Base-by-base conservation (phyloP, 768 basidiomycete genomes). In the Mycena galopus region DNA sequence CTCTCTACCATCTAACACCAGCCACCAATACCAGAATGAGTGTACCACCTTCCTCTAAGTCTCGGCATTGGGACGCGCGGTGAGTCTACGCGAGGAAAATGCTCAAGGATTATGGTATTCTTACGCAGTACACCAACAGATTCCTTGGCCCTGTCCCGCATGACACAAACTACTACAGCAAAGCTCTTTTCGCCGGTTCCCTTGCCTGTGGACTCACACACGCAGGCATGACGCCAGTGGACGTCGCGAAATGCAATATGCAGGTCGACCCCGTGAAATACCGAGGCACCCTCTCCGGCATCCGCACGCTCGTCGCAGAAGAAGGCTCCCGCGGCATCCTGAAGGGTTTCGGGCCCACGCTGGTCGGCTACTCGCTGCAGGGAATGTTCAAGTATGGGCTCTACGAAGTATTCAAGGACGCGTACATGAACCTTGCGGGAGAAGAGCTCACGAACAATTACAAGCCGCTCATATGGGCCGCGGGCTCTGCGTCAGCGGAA, bases 331-430 rank as follows among this genome's bases (percentile, higher is more conserved):
- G 82, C 44, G 97, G 95, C 82, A 90, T 98, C 83, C 94, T 96
- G 92, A 98, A 97, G 84, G 97, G 97, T 78, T 86, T 98, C 80
- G 94, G 94, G 42, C 97, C 97, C 65, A 98, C 97, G 70, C 87
- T 96, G 73, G 87, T 97, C 83, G 96, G 97, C 74, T 97, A 97
- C 87, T 95, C 95, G 11, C 89, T 96, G 78, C 97, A 98, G 86
- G 97, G 97, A 81, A 92, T 96, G 90, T 96, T 97, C 93, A 98
- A 98, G 86, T 98, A 95, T 83, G 97, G 97, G 86, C 94, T 97
- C 82, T 98, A 98, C 82, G 96, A 98, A 85, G 82, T 94, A 79
- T 98, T 97, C 94, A 98, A 97, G 88, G 96, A 98, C 82, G 69
- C 80, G 74, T 97, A 96, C 89, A 91, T 91, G 88, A 96, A 96